Conservation (phyloP, 78 protist species). For the Dictyostelium purpureum region DNA sequence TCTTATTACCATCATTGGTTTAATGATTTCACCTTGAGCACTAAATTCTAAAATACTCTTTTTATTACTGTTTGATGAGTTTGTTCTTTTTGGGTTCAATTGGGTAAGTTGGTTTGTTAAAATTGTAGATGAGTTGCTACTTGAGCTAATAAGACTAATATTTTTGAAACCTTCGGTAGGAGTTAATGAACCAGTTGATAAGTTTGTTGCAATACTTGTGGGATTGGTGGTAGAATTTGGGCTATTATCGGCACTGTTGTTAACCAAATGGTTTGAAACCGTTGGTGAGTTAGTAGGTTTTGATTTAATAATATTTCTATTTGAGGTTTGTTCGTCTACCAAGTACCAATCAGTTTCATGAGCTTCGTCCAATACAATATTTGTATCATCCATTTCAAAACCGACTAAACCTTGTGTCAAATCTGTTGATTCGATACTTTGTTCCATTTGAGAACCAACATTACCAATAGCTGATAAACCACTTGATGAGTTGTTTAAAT, state of each 20-base stretch:
- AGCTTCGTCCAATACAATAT: conserved; percentile 14
- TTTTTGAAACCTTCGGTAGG: too few species aligned
- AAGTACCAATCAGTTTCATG: conserved; percentile 55
- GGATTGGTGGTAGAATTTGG: too few species aligned
- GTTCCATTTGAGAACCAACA: not conserved
- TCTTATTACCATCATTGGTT: conserved; percentile 54
- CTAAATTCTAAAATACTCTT: not conserved
- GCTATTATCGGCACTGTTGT: too few species aligned
- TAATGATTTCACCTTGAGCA: conserved; percentile 65
- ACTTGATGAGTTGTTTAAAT: not conserved
- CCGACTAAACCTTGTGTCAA: conserved; percentile 38
- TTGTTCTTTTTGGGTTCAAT: not conserved
- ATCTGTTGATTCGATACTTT: too few species aligned
- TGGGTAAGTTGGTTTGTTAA: not conserved
- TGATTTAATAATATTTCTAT: not conserved
- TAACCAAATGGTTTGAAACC: too few species aligned
- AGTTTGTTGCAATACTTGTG: too few species aligned
- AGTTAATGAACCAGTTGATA: too few species aligned
- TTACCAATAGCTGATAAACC: not conserved
- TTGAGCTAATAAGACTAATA: too few species aligned
- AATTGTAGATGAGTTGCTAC: too few species aligned
- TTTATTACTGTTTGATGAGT: not conserved
- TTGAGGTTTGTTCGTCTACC: not conserved
- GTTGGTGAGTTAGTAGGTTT: too few species aligned
- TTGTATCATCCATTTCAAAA: conserved; percentile 31